phyloP scores from a whole-genome alignment of 2,329 filamentous ascomycete genomes.

The Exophiala aquamarina region DNA sequence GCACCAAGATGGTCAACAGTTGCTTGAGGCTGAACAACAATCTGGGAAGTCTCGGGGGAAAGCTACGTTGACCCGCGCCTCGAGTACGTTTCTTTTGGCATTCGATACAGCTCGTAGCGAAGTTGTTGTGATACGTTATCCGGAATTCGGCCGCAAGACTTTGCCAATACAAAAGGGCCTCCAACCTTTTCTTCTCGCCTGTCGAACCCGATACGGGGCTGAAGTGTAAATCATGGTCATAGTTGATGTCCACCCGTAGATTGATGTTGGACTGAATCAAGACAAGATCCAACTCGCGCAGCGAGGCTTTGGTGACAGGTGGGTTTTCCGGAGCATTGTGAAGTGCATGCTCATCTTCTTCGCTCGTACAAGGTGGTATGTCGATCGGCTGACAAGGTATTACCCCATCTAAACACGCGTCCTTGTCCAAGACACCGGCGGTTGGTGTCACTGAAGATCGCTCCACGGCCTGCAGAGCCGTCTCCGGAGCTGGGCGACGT shows the following conservation, averaged over 20 bases:
- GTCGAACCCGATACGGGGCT: constrained; percentile 83
- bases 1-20: constrained; percentile 85
- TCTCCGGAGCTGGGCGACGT: too few relatives aligned
- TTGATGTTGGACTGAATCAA: constrained; percentile 80
- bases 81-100: constrained; percentile 9
- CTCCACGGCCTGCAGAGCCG: too few relatives aligned
- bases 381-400: background rate
- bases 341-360: constrained; percentile 14
- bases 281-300: constrained; percentile 86
- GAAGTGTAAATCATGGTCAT: constrained; percentile 90
- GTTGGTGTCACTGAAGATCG: too few relatives aligned
- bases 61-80: constrained; percentile 26
- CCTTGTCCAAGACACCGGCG: too few relatives aligned
- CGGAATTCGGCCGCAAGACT: constrained; percentile 60
- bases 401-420: background rate
- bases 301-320: constrained; percentile 78
- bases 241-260: constrained; percentile 91
- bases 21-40: constrained; percentile 81
- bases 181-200: constrained; percentile 74
- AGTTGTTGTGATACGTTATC: constrained; percentile 42
- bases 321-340: constrained; percentile 48
- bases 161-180: constrained; percentile 80
- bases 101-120: constrained; percentile 8
- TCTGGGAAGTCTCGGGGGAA: constrained; percentile 66
- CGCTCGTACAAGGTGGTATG: constrained; percentile 16